Base-by-base conservation (phyloP, 2,329 filamentous ascomycete species). In the Verticillium nubilum region DNA sequence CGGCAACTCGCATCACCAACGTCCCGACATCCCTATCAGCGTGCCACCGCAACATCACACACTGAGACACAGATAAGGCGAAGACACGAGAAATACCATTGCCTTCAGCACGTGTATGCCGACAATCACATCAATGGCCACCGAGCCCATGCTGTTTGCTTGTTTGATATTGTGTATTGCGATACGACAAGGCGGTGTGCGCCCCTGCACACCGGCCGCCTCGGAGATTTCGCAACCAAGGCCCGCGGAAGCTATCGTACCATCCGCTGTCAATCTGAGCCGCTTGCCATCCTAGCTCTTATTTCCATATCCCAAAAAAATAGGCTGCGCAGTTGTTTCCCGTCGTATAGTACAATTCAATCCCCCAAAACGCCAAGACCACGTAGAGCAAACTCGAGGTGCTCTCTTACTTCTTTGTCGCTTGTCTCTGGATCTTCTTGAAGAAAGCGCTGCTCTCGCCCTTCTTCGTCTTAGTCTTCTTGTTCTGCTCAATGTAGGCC, bases 401-500 rank as follows among this genome's bases (percentile, higher is more conserved):
- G 12, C 26, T 13, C 17, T n/a, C 52, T 56, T 52, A 64, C 26
- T 61, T 60, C 54, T 63, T 63, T 19, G 57, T 79, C 64, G 84
- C 81, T 65, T 89, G 86, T 56, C 86, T 77, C 60, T 82, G 78
- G 61, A 89, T 74, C 72, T 89, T 89, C 73, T 83, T 86, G 74
- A 90, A 90, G 69, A 89, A 85, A 1, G 81, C 75, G 67, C 76
- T 82, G 64, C 83, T 83, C 67, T 85, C 84, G 17, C 37, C 56
- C 69, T 86, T 83, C 77, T 87, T 88, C 63, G 81, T 79, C 75
- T 86, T 87, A 64, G 82, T 80, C 67, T 82, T 86, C 78, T 87
- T 89, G 73, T 91, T 92, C 74, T 91, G 88, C 73, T 94, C 91
- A 59, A 92, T 86, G 72, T 94, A 98, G n/a, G 94, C 93, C 95